phyloP scores from a whole-genome alignment of 164 flowering plant genomes.

The Litsea cubeba region DNA sequence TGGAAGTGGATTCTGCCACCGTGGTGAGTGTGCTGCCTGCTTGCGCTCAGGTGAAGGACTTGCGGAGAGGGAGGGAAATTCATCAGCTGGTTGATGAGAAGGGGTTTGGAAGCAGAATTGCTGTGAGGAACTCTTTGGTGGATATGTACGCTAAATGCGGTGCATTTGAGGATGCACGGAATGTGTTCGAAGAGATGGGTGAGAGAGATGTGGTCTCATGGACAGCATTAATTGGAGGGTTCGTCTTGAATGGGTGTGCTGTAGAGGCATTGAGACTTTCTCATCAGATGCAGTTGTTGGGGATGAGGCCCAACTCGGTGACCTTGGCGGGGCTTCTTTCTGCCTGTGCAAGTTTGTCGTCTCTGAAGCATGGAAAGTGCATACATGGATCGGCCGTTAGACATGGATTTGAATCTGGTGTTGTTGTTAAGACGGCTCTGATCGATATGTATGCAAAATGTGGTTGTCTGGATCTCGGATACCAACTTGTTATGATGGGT shows the following conservation, averaged over 20 bases:
- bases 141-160: conserved; percentile 77
- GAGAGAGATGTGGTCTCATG: conserved; percentile 70
- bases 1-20: conserved; percentile 51
- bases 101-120: conserved; percentile 27
- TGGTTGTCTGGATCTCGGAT: conserved; percentile 30
- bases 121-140: conserved; percentile 54
- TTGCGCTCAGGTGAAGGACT: conserved; percentile 47
- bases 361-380: conserved; percentile 43
- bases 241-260: conserved; percentile 35
- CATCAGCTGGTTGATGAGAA: conserved; percentile 36
- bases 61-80: conserved; percentile 38
- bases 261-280: conserved; percentile 41
- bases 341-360: conserved; percentile 37
- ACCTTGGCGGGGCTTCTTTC: conserved; percentile 58
- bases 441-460: conserved; percentile 77
- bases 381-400: conserved; percentile 61
- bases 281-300: conserved; percentile 44
- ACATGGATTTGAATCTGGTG: conserved; percentile 39
- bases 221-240: conserved; percentile 68
- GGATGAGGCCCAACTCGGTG: conserved; percentile 54
- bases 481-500: conserved; percentile 38
- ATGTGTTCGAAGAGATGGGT: conserved; percentile 41
- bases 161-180: conserved; percentile 46
- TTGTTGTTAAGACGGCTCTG: conserved; percentile 57
- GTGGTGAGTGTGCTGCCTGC: conserved; percentile 60